Conservation (phyloP, 2,329 filamentous ascomycete species). For the Chrysoporthe austroafricana region DNA sequence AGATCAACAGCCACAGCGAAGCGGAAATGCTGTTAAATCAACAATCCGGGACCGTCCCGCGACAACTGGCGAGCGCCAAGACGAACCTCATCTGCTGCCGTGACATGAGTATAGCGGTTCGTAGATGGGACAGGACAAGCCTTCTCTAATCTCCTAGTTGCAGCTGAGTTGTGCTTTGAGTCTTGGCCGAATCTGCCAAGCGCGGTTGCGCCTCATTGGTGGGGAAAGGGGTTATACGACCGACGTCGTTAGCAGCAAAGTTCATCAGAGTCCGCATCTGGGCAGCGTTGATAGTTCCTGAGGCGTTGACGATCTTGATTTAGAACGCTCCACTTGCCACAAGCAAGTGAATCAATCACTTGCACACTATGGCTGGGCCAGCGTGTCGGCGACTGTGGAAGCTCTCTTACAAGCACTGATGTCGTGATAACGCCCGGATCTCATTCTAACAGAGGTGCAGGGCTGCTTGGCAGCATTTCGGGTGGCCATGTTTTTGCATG, state of each 20-base stretch:
- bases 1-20: conserved; percentile 5
- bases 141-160: not conserved
- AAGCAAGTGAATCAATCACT: not conserved
- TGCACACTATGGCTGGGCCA: not conserved
- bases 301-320: not conserved
- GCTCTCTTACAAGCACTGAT: not conserved
- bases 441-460: conserved; percentile 2
- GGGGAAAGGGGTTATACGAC: not conserved
- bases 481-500: not conserved
- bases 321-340: not conserved
- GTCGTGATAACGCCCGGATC: not conserved
- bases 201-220: conserved; percentile 15
- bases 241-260: not conserved
- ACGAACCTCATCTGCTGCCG: not conserved
- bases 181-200: conserved; percentile 11
- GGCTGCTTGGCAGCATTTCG: conserved; percentile 15
- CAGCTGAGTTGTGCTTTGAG: not conserved
- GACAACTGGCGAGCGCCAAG: conserved; percentile 1
- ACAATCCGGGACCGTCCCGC: not conserved
- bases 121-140: not conserved
- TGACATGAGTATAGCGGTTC: not conserved
- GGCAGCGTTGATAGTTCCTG: not conserved
- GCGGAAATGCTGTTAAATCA: not conserved
- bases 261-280: not conserved
- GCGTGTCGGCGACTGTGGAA: not conserved